Conservation (phyloP, 163 green algal species). For the Trebouxiophyceae sp. region DNA sequence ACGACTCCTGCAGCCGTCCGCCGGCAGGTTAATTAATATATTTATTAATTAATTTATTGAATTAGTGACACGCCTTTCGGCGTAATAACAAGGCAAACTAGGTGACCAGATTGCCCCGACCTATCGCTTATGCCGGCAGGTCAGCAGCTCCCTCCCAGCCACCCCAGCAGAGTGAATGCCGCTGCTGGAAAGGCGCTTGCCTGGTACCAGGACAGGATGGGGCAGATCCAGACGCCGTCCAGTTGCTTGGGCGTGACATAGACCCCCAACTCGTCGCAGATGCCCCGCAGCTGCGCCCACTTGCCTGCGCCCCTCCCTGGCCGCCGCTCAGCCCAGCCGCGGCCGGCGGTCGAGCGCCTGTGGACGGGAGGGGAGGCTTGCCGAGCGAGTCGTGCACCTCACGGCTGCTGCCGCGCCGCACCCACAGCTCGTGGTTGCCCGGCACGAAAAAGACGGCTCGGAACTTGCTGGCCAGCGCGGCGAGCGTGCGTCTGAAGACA, state of each 20-base stretch:
- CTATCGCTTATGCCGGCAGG: no score
- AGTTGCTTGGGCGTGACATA: slow-evolving; percentile 37
- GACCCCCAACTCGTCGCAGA: slow-evolving; percentile 53
- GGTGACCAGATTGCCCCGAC: no score
- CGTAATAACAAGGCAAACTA: no score
- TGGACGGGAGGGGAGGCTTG: neutral
- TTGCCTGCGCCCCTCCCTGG: no score
- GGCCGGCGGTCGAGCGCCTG: neutral
- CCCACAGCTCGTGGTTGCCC: slow-evolving; percentile 69
- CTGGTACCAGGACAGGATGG: slow-evolving; percentile 51
- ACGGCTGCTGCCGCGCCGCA: slow-evolving; percentile 20
- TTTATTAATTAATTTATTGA: no score
- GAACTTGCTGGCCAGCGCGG: slow-evolving; percentile 35
- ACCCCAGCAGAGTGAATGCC: no score
- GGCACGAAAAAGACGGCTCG: slow-evolving; percentile 59
- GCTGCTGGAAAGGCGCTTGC: no score
- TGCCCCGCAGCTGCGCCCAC: slow-evolving; percentile 33
- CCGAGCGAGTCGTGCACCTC: slow-evolving; percentile 39
- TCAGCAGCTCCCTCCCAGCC: no score
- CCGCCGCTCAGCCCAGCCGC: no score
- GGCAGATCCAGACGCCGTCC: slow-evolving; percentile 47
- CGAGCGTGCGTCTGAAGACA: slow-evolving; percentile 30
- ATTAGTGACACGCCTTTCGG: no score
- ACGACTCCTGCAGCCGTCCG: no score
- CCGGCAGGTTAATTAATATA: no score